Conservation (phyloP, 768 basidiomycete species). For the Phallus indusiatus region DNA sequence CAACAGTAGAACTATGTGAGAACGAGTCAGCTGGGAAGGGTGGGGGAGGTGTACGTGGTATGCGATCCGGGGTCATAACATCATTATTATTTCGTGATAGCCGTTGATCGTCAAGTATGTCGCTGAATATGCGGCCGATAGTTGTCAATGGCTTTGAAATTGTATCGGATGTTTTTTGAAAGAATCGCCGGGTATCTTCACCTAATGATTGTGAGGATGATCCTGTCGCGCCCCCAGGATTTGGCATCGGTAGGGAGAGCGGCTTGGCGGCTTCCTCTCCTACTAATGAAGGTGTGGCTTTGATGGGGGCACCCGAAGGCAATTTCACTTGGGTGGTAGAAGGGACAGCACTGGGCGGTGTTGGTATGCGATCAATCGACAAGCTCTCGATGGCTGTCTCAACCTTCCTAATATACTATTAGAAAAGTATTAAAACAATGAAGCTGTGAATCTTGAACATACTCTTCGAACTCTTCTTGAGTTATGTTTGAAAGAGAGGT, state of each 20-base stretch:
- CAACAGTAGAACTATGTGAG: constrained; percentile 26
- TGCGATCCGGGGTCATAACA: not conserved
- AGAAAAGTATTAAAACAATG: constrained; percentile 10
- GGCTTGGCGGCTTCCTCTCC: constrained; percentile 89
- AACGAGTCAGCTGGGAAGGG: constrained; percentile 24
- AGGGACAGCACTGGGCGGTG: constrained; percentile 17
- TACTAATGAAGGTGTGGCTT: constrained; percentile 32
- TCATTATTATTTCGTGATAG: not conserved
- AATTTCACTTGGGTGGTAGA: constrained; percentile 7
- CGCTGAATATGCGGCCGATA: constrained; percentile 79
- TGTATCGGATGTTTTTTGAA: constrained; percentile 86
- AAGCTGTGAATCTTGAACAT: constrained; percentile 10
- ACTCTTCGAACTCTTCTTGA: constrained; percentile 88
- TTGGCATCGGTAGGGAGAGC: constrained; percentile 48
- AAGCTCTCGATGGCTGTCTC: constrained; percentile 48
- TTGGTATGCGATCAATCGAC: constrained; percentile 24
- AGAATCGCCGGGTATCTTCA: constrained; percentile 71
- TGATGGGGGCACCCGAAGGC: constrained; percentile 8
- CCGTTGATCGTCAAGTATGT: constrained; percentile 53
- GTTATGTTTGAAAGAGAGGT: constrained; percentile 89
- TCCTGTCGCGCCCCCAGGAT: not conserved
- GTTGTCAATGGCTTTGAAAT: constrained; percentile 88
- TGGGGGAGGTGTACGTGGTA: constrained; percentile 39
- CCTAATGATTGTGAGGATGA: constrained; percentile 25
- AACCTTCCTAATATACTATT: constrained; percentile 39